A percentile compares a stretch with the other conserved stretches of the same genome.
phyloP scores from a whole-genome alignment of 2,329 filamentous ascomycete species.

The Pestalotiopsis fici region DNA sequence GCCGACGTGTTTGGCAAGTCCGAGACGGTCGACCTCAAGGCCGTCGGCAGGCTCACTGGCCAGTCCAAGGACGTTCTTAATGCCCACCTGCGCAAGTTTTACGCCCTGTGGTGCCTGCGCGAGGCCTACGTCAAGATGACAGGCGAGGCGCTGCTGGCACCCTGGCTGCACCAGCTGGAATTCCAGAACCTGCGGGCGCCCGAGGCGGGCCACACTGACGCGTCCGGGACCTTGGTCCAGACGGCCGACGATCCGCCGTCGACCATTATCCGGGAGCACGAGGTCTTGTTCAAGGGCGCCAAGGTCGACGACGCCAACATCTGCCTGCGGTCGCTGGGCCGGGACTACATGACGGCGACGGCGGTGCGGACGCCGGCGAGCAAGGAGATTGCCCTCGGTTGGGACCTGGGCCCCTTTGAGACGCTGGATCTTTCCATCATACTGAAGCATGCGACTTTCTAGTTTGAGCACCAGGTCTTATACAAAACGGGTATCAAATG shows the following conservation, averaged over 20 bases:
- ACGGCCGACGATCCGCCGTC: conserved; percentile 35
- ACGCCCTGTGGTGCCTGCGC: conserved; percentile 76
- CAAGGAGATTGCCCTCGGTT: conserved; percentile 37
- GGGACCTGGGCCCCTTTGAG: conserved; percentile 42
- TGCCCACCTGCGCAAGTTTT: conserved; percentile 69
- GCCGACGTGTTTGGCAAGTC: conserved; percentile 66
- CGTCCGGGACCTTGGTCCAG: conserved; percentile 18
- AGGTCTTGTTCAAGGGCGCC: conserved; percentile 40
- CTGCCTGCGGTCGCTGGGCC: conserved; percentile 43
- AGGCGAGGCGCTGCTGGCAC: conserved; percentile 73
- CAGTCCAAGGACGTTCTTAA: conserved; percentile 49
- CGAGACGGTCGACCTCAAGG: conserved; percentile 65
- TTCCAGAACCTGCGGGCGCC: conserved; percentile 66
- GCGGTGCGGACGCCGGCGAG: conserved; percentile 43
- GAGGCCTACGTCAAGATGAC: conserved; percentile 85
- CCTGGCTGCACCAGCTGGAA: conserved; percentile 71
- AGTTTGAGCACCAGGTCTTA: neutral
- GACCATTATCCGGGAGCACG: conserved; percentile 30
- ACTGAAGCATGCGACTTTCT: conserved; percentile 36
- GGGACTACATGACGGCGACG: conserved; percentile 56
- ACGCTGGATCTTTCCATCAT: conserved; percentile 46
- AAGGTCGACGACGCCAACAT: conserved; percentile 43
- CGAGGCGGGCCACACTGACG: conserved; percentile 20
- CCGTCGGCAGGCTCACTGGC: conserved; percentile 7
- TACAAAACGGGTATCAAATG: neutral